Evolutionary conservation across 306 rosid genomes (phyloP).

Genomic region (Cucumis hystrix): DNA sequence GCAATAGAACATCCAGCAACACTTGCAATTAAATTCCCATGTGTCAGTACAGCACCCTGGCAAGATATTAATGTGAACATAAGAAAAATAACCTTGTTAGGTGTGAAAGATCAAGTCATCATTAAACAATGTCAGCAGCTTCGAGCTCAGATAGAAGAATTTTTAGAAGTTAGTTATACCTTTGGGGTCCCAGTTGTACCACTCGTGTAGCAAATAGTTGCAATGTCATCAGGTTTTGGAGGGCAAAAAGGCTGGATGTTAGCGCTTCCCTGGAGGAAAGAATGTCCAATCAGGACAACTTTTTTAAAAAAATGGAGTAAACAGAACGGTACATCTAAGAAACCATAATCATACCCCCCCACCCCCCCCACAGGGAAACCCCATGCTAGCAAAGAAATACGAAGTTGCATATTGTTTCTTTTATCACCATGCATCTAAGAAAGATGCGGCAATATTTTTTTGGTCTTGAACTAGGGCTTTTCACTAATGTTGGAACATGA

Average conservation of each 20-base stretch:
- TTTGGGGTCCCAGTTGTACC: conserved; percentile 99
- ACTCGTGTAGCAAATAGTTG: conserved; percentile 94
- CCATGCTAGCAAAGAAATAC: not conserved
- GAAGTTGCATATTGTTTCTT: not conserved
- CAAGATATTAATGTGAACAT: conserved; percentile 21
- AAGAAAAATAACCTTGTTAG: conserved; percentile 3
- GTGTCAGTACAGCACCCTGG: conserved; percentile 88
- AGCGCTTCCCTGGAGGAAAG: conserved; percentile 56
- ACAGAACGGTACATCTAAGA: not conserved
- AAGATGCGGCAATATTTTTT: not conserved
- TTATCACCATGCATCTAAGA: not conserved
- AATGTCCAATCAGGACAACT: not conserved
- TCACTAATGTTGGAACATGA: not conserved
- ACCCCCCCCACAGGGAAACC: not conserved
- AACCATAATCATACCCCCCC: not conserved
- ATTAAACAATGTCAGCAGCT: not conserved
- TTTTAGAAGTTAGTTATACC: conserved; percentile 25
- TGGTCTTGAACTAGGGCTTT: not conserved
- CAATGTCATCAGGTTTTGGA: conserved; percentile 73
- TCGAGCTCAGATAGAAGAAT: conserved; percentile 12
- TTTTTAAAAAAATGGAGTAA: not conserved
- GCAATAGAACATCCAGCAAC: conserved; percentile 54
- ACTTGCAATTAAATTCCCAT: conserved; percentile 77
- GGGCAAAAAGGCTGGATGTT: conserved; percentile 69
- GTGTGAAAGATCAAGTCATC: not conserved